Evolutionary conservation across 2,329 filamentous ascomycete species (phyloP), one percentile per base, ranked within the genome.

Genomic region (Emmonsiellopsis sp.): DNA sequence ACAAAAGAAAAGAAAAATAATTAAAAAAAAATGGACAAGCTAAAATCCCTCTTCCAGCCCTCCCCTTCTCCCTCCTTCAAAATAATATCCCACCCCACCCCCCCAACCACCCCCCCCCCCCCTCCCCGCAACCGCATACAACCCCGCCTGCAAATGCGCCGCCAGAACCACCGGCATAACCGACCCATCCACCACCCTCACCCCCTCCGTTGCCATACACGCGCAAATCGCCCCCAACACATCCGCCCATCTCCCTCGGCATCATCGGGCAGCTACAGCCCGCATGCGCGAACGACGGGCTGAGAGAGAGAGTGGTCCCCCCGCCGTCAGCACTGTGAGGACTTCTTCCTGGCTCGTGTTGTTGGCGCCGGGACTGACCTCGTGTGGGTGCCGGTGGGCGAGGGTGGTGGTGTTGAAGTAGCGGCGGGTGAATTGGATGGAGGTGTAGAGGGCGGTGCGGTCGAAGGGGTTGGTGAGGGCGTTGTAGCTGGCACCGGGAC

Each of bases 121-220:
- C 46, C 63, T 63, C 56, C 68, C 66, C 0, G 64, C 66, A 21
- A 68, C 59, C 3, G 64, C 63, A 63, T 68, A 74, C n/a, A 70
- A 57, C 6, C 65, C 64, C 7, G 64, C 61, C 57, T 68, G 64
- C 13, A 71, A 65, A 60, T 72, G 69, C 2, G 66, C 67, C 11
- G 63, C 59, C 6, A 66, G 65, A 39, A 70, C 57, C 31, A 71
- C 57, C 1, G 68, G 68, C 33, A 70, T 62, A 11, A 68, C 57
- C 56, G 65, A 68, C 2, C 67, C 67, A 49, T 70, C 68, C 8
- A 67, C 65, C 4, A 71, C 63, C 3, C 68, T 58, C 49, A 70
- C 51, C 27, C 63, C 63, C 2, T 56, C 49, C 1, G 66, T 61
- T 61, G 6, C 67, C 68, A 49, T 69, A 65, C 2, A 68, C 66